Percentiles rank a stretch among this genome's conserved stretches.
Conservation (phyloP, 2,329 filamentous ascomycete species). For the Emericellopsis cladophorae region DNA sequence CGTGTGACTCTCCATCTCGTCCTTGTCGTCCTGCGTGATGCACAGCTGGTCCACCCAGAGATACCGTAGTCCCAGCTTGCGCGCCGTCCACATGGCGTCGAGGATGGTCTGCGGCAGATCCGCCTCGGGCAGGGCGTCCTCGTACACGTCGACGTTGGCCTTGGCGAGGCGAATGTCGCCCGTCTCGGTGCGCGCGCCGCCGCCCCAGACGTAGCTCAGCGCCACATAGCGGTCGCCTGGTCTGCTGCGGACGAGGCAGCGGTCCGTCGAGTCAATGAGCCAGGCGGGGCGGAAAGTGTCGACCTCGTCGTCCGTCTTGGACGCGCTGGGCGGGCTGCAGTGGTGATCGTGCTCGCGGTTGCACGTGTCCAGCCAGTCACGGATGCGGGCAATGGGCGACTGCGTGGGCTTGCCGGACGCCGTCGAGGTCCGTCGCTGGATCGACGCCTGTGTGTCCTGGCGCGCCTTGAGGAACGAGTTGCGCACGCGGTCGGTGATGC, state of each 20-base stretch:
- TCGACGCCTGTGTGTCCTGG: slow-evolving; percentile 12
- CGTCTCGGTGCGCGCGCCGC: slow-evolving; percentile 6
- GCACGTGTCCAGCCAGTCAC: slow-evolving; percentile 29
- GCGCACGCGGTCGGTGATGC: slow-evolving; percentile 25
- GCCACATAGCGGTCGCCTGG: slow-evolving; percentile 26
- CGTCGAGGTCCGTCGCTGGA: slow-evolving; percentile 17
- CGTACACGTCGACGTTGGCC: slow-evolving; percentile 21
- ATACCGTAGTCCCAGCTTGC: slow-evolving; percentile 26
- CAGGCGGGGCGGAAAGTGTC: slow-evolving; percentile 24
- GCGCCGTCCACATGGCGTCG: slow-evolving; percentile 30
- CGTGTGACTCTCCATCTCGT: slow-evolving; percentile 24
- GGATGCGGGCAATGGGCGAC: slow-evolving; percentile 23
- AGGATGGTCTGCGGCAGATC: slow-evolving; percentile 26
- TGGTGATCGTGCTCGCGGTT: slow-evolving; percentile 26
- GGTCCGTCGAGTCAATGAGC: slow-evolving; percentile 27
- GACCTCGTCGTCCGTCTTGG: neutral
- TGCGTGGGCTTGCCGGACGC: slow-evolving; percentile 7
- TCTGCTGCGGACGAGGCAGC: slow-evolving; percentile 23
- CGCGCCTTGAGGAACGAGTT: slow-evolving; percentile 19
- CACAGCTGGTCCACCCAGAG: slow-evolving; percentile 34
- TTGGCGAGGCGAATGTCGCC: slow-evolving; percentile 17
- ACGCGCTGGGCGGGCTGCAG: slow-evolving; percentile 13
- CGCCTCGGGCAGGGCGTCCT: slow-evolving; percentile 20
- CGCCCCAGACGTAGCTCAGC: slow-evolving; percentile 32
- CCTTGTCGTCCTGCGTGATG: slow-evolving; percentile 29